Conservation (phyloP, 139 green algal species). For the Diplosphaera chodatii region DNA sequence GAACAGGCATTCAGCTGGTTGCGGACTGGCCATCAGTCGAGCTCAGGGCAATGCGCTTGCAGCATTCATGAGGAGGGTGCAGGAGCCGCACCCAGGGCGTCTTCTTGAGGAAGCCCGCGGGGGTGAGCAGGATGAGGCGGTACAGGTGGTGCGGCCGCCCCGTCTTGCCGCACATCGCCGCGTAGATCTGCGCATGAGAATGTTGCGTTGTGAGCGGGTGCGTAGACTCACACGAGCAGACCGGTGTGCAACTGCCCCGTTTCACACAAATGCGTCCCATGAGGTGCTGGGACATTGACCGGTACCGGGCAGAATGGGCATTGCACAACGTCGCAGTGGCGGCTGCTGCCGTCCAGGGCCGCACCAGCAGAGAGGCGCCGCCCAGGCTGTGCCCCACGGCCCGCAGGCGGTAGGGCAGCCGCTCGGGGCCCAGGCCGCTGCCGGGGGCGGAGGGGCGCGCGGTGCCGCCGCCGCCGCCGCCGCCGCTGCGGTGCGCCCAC, state of each 20-base stretch:
- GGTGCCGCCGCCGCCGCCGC: not conserved
- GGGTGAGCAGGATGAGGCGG: slow-evolving; percentile 70
- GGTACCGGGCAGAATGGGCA: no score
- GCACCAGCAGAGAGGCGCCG: slow-evolving; percentile 26
- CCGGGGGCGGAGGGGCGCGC: not conserved
- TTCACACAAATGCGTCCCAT: no score
- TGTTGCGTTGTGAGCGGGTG: no score
- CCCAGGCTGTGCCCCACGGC: slow-evolving; percentile 54
- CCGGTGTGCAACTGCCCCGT: no score
- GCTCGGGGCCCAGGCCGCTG: not conserved
- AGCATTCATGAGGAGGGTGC: no score
- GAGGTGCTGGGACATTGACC: no score
- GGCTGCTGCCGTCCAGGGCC: no score
- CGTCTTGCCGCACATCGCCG: slow-evolving; percentile 12
- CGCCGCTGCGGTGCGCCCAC: not conserved
- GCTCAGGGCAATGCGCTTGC: no score
- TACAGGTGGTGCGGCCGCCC: slow-evolving; percentile 47
- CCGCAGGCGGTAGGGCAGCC: slow-evolving; percentile 34
- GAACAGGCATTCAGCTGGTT: no score
- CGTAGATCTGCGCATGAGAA: slow-evolving; percentile 71
- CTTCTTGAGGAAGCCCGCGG: slow-evolving; percentile 65
- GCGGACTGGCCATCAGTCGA: no score
- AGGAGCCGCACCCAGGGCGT: slow-evolving; percentile 12
- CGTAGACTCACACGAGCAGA: no score
- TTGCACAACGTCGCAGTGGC: no score